Percentiles rank a stretch among this genome's conserved stretches.
phyloP scores from a whole-genome alignment of 2,329 filamentous ascomycete genomes.

The Penicillium oxalicum region DNA sequence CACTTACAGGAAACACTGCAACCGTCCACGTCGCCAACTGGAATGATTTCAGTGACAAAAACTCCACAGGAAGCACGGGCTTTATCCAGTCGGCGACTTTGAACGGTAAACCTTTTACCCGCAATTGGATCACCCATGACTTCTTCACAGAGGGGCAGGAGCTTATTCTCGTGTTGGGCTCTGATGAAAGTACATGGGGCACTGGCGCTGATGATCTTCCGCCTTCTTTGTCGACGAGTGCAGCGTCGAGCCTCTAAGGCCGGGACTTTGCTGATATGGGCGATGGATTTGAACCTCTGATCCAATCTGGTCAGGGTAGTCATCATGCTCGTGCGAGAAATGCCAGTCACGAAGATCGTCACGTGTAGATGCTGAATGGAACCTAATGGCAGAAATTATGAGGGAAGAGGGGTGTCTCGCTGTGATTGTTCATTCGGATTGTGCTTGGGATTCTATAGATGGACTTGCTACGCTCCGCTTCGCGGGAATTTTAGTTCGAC shows the following conservation, averaged over 20 bases:
- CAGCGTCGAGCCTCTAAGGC: neutral
- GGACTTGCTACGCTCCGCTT: no score
- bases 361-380: no score
- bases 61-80: slow-evolving; percentile 50
- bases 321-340: no score
- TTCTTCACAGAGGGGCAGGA: slow-evolving; percentile 62
- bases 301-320: no score
- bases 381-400: no score
- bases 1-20: slow-evolving; percentile 55
- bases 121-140: slow-evolving; percentile 61
- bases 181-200: slow-evolving; percentile 60
- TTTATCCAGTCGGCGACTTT: slow-evolving; percentile 64
- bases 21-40: slow-evolving; percentile 53
- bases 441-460: no score
- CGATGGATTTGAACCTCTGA: neutral
- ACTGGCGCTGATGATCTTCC: slow-evolving; percentile 55
- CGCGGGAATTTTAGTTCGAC: no score
- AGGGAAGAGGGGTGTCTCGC: no score
- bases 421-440: no score
- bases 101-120: slow-evolving; percentile 54
- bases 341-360: no score
- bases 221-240: slow-evolving; percentile 44
- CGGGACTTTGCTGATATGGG: neutral
- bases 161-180: slow-evolving; percentile 57
- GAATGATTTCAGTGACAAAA: slow-evolving; percentile 34